Evolutionary conservation across 2,329 filamentous ascomycete species (phyloP), one percentile per base, ranked within the genome.

Genomic region (Neophaeococcomyces mojaviensis): DNA sequence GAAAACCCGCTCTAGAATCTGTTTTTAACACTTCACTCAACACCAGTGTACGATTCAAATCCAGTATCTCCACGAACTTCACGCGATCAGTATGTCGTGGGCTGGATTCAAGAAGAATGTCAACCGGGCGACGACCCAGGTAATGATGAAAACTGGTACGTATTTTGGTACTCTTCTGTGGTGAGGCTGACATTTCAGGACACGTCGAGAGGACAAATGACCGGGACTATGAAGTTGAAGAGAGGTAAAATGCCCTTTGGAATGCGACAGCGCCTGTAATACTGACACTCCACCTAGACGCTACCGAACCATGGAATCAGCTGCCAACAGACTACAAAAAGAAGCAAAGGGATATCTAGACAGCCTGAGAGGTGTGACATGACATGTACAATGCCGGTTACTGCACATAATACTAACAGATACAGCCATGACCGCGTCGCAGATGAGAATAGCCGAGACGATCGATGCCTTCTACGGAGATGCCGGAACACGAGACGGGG

Each of bases 391-490:
- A 10, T 19, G 15, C 32, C 30, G 33, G 19, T n/a, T n/a, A n/a
- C n/a, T n/a, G n/a, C n/a, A n/a, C n/a, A n/a, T n/a, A 26, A 41
- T 39, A 13, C 33, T 44, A 45, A 20, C 44, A 18, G 19, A n/a
- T 28, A 24, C 55, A 88, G 90, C 92, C 57, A 98, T 98, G 92
- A 98, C 92, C 13, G 90, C 92, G 43, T 96, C 89, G 44, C 92
- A 98, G 70, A 97, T 98, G 90, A 84, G 90, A 62, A 97, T 98
- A 66, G 92, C 92, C 55, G 92, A 98, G 68, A 98, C 92, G 16
- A 98, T 98, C 68, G 92, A 98, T 69, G 92, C 92, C 33, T 98
- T 98, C 68, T 98, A 98, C 70, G 92, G 92, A 46, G 92, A 98
- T 64, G 84, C 89, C 1, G 94, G 94, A 42, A 88, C 92, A 41